phyloP scores from a whole-genome alignment of 1,284 basidiomycete genomes.

The Austroboletus novae-zelandiae region DNA sequence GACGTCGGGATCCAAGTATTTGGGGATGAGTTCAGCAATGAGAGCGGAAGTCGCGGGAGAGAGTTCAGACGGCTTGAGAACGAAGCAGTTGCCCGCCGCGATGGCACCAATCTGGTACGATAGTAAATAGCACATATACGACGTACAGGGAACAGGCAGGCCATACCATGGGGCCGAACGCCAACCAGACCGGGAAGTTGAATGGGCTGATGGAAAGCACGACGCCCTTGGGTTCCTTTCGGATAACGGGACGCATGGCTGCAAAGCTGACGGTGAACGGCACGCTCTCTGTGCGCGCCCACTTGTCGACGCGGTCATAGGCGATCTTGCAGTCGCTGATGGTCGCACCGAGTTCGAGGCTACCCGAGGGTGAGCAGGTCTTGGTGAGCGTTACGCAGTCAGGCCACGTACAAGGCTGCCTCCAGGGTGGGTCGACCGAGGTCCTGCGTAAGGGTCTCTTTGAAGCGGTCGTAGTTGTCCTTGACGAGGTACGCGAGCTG shows the following conservation, averaged over 20 bases:
- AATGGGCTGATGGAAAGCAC: slow-evolving; percentile 67
- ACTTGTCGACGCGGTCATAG: slow-evolving; percentile 69
- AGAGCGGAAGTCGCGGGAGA: slow-evolving; percentile 64
- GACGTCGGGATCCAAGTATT: slow-evolving; percentile 79
- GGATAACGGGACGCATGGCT: slow-evolving; percentile 59
- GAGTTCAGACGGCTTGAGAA: slow-evolving; percentile 84
- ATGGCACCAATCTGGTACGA: slow-evolving; percentile 60
- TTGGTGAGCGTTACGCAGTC: background rate
- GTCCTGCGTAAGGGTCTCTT: slow-evolving; percentile 53
- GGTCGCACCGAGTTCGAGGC: slow-evolving; percentile 54
- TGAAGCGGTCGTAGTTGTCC: slow-evolving; percentile 59
- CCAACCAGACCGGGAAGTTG: slow-evolving; percentile 58
- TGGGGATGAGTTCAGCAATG: slow-evolving; percentile 70
- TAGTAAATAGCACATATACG: background rate
- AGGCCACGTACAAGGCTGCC: slow-evolving; percentile 45
- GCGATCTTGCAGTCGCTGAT: slow-evolving; percentile 62
- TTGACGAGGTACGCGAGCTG: slow-evolving; percentile 64
- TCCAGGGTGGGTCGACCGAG: slow-evolving; percentile 58
- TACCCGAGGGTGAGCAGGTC: slow-evolving; percentile 20
- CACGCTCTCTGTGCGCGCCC: slow-evolving; percentile 69
- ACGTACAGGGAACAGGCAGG: background rate
- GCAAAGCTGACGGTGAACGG: slow-evolving; percentile 54
- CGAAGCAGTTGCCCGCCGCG: slow-evolving; percentile 74
- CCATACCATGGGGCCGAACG: slow-evolving; percentile 55
- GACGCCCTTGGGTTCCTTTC: slow-evolving; percentile 78